Evolutionary conservation across 2,329 filamentous ascomycete genomes (phyloP), one percentile per base, ranked within the genome.

Genomic region (Claviceps fusiformis): DNA sequence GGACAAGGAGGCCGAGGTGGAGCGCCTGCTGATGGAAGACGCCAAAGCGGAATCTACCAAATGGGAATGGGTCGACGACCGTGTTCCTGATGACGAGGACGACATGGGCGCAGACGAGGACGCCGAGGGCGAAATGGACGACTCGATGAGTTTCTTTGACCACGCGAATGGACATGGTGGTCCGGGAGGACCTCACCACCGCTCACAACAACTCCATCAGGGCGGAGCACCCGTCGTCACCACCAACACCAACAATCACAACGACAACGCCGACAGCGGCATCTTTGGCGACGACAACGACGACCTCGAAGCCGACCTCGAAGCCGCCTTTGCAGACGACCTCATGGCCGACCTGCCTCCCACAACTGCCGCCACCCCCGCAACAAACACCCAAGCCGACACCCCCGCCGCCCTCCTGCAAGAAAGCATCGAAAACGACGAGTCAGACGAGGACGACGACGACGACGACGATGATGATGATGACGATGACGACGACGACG

Each of bases 1-100:
- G 65, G 85, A 89, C 61, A 89, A 92, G 52, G 89, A 95, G 64
- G 81, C 83, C 55, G 81, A 87, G 61, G 88, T 95, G 39, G 82
- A 89, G 59, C 78, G 85, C 48, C 72, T 95, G 39, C 75, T 95
- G 3, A 77, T 78, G 48, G 81, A 83, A 45, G 90, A 95, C 62
- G 76, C 78, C 53, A 76, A 77, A 44, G 79, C 83, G 5, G 60
- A 75, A 2, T 78, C 78, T 27, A 80, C 83, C 15, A 76, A 74
- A 53, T 86, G 80, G 62, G 83, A 89, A 63, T 74, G 86, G 63
- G 72, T 87, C 52, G 81, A 86, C 57, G 73, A 82, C 48, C 70
- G 68, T 47, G 64, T 57, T 24, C 75, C 76, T 9, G 73, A 74
- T 1, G 71, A 73, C 17, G 67, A 68, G 9, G 72, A 55, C 13